Base-by-base conservation (phyloP, 768 basidiomycete genomes). In the Psilocybe azurescens region DNA sequence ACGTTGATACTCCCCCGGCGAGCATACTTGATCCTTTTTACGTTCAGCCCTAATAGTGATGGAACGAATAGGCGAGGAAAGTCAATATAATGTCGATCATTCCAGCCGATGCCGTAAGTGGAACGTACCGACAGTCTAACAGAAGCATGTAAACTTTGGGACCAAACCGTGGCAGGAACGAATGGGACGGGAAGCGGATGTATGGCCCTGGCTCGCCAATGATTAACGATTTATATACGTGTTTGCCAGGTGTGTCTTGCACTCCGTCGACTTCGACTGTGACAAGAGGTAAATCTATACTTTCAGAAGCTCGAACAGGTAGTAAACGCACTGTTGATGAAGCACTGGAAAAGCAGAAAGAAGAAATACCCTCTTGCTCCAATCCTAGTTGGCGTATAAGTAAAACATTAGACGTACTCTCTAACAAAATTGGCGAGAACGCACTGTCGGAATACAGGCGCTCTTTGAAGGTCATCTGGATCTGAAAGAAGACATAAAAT, bases 331-430 rank as follows among this genome's bases (percentile, higher is more conserved):
- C 92, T 85, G 64, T 90, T 89, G 67, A 91, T 86, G 73, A 96
- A 96, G 67, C 92, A 93, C 67, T 99, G 97, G 81, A 99, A 99
- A 1, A 99, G 81, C 20, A 97, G 80, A 77, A 89, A 99, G 80
- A 89, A 96, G 74, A 96, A 96, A 76, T 95, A 97, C 20, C 89
- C 94, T 65, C 91, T 80, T 0, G 86, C 75, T 5, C 96, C 97
- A 58, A 98, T 91, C 7, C 90, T 93, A 61, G 49, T 55, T 65
- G 6, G 18, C 52, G 10, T 33, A 63, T 39, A 60, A 24, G 28
- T 53, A 10, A 56, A 44, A 13, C 14, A 24, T 39, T 41, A 18
- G 28, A 9, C 32, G 30, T 47, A 32, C 52, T 29, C 18, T 56
- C 5, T 36, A 1, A 24, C 6, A 50, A 20, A 44, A 24, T 44